phyloP scores from a whole-genome alignment of 805 yeast genomes.

The Pichia cephalocereana region DNA sequence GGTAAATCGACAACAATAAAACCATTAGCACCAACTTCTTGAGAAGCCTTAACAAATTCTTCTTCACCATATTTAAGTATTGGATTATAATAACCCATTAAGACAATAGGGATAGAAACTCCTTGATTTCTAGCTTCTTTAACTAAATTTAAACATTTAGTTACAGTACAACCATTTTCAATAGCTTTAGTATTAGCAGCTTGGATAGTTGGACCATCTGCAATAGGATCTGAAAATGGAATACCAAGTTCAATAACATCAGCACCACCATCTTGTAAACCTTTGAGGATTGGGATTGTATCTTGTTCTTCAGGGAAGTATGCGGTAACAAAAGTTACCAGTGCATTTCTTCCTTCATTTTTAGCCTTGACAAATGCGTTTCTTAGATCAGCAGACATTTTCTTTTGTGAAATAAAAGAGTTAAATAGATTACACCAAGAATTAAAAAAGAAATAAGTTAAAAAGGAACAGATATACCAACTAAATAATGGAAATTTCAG shows the following conservation, averaged over 20 bases:
- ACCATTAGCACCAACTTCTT: conserved; percentile 88
- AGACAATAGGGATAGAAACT: conserved; percentile 76
- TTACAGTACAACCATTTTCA: conserved; percentile 70
- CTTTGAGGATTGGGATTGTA: conserved; percentile 76
- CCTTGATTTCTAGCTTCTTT: conserved; percentile 71
- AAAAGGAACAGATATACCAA: too few relatives aligned
- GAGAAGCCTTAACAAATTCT: conserved; percentile 67
- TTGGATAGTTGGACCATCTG: conserved; percentile 97
- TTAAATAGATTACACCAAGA: too few relatives aligned
- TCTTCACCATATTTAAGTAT: conserved; percentile 84
- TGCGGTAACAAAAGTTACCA: conserved; percentile 89
- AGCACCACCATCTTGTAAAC: conserved; percentile 91
- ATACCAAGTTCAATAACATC: conserved; percentile 92
- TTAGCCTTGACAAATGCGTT: conserved; percentile 27
- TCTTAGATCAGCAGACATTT: conserved; percentile 27
- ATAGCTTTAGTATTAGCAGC: conserved; percentile 77
- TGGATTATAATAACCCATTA: conserved; percentile 99
- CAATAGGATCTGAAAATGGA: conserved; percentile 97
- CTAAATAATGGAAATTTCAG: too few relatives aligned
- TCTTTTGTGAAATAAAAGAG: background rate
- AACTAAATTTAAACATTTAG: conserved; percentile 61
- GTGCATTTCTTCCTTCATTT: conserved; percentile 58
- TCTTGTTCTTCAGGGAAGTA: conserved; percentile 87
- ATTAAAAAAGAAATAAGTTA: too few relatives aligned
- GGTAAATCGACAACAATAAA: conserved; percentile 93